phyloP scores from a whole-genome alignment of 345 rosid genomes.

The Carallia pectinifolia region DNA sequence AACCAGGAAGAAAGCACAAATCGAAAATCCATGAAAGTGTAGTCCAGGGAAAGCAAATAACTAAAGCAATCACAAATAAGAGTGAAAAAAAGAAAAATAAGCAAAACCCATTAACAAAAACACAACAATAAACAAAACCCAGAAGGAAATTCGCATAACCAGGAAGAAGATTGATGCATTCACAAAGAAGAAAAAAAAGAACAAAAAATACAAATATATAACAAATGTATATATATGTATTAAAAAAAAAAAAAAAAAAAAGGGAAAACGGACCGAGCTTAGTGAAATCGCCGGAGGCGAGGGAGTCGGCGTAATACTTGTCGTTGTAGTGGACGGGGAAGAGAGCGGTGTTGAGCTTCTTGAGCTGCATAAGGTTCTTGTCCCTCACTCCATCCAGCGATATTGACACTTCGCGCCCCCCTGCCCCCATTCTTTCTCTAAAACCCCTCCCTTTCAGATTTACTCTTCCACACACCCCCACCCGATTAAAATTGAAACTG shows the following conservation, averaged over 20 bases:
- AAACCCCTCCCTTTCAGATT: background rate
- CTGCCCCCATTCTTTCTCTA: constrained; percentile 55
- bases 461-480: too few relatives aligned
- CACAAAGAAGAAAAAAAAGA: background rate
- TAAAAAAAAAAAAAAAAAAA: background rate
- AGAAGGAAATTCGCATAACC: constrained; percentile 2
- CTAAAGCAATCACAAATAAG: background rate
- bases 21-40: background rate
- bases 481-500: too few relatives aligned
- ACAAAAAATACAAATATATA: background rate
- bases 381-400: constrained; percentile 92
- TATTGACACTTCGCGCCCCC: constrained; percentile 69
- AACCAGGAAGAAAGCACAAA: background rate
- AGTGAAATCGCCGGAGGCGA: constrained; percentile 85
- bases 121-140: background rate
- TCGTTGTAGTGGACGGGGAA: constrained; percentile 96
- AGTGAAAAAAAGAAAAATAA: background rate
- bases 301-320: constrained; percentile 84
- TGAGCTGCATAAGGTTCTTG: constrained; percentile 96
- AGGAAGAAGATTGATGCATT: background rate
- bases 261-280: constrained; percentile 60
- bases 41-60: background rate
- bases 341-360: constrained; percentile 86
- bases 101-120: background rate
- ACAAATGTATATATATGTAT: background rate